These are phyloP conservation scores for Rhododendron griersonianum DNA, from an alignment of 148 eudicot species.

Conservation along the genomic window DNA sequence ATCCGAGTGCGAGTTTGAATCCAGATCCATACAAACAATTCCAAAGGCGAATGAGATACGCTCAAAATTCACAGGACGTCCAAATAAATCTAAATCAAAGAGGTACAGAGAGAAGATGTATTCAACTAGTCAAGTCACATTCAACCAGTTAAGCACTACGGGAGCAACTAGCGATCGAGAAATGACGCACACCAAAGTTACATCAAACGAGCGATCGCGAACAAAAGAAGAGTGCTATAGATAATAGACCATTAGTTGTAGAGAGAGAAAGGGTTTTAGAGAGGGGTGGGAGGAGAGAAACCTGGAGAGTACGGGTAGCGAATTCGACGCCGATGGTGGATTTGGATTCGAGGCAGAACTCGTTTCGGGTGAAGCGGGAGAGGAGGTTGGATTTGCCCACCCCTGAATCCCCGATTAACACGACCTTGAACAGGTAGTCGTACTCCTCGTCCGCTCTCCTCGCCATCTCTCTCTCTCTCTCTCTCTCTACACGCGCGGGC, in stretches of 20 bases:
- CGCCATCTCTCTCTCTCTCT: slow-evolving; percentile 1
- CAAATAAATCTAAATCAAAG: neutral
- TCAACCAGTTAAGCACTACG: neutral
- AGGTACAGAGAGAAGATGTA: neutral
- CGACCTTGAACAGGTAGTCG: slow-evolving; percentile 15
- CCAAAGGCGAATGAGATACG: neutral
- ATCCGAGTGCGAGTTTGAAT: neutral
- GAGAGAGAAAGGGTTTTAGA: neutral
- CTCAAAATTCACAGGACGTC: neutral
- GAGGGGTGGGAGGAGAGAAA: neutral
- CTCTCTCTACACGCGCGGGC: neutral
- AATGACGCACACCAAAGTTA: neutral
- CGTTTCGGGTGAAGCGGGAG: slow-evolving; percentile 15
- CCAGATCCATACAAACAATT: slow-evolving; percentile 8
- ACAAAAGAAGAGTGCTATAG: neutral
- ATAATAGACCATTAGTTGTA: neutral
- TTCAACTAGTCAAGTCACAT: neutral
- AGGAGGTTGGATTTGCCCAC: slow-evolving; percentile 12
- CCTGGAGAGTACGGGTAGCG: slow-evolving; percentile 18
- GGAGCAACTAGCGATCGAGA: neutral
- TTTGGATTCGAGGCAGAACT: slow-evolving; percentile 16
- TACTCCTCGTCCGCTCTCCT: slow-evolving; percentile 18
- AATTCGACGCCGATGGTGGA: slow-evolving; percentile 22
- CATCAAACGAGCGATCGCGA: neutral
- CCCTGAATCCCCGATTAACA: slow-evolving; percentile 12